Conservation (phyloP, 768 basidiomycete genomes). For the Phlebiopsis gigantea region DNA sequence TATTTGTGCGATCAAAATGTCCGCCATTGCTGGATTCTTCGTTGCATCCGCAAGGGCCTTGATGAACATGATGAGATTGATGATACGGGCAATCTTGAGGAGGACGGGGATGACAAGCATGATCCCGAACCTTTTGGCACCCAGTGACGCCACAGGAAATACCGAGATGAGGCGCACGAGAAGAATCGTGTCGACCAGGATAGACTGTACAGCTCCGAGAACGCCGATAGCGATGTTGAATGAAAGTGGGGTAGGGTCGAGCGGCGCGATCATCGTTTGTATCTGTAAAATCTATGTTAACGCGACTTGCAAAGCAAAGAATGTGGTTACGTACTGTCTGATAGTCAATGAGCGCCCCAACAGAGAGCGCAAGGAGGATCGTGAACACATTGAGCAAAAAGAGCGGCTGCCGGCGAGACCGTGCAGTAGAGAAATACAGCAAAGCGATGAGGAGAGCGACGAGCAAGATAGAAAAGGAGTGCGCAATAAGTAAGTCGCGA, state of each 20-base stretch:
- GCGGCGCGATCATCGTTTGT: conserved; percentile 23
- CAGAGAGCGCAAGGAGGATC: not conserved
- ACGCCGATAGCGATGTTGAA: conserved; percentile 26
- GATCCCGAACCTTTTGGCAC: not conserved
- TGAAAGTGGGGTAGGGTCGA: conserved; percentile 20
- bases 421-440: not conserved
- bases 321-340: conserved; percentile 2
- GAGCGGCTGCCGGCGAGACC: not conserved
- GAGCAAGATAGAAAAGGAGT: conserved; percentile 7
- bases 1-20: conserved; percentile 9
- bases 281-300: conserved; percentile 14
- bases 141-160: not conserved
- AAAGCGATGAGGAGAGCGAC: conserved; percentile 8
- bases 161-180: conserved; percentile 1
- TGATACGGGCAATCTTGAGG: conserved; percentile 1
- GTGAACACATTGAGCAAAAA: conserved; percentile 1
- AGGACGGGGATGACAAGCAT: not conserved
- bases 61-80: conserved; percentile 19
- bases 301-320: not conserved
- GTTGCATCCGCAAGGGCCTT: conserved; percentile 19
- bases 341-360: conserved; percentile 11
- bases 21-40: conserved; percentile 17
- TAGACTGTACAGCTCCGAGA: conserved; percentile 25
- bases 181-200: not conserved
- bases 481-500: conserved; percentile 10